phyloP scores from a whole-genome alignment of 2,329 filamentous ascomycete genomes.

The Colletotrichum nymphaeae region DNA sequence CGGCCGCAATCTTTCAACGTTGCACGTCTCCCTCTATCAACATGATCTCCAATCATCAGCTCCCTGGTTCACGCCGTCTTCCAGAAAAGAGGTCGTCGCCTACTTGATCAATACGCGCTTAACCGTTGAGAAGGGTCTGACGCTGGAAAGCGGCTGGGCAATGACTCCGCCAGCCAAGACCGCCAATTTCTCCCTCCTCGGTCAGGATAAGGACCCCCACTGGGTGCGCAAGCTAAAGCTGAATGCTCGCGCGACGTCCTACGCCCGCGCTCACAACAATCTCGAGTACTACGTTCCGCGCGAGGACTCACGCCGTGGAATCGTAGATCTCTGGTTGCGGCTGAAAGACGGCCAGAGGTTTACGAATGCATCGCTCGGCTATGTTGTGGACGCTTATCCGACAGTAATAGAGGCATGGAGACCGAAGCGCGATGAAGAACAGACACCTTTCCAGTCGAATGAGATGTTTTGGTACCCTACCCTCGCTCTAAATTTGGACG shows the following conservation, averaged over 20 bases:
- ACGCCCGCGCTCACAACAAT: slow-evolving; percentile 43
- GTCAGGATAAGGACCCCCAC: slow-evolving; percentile 40
- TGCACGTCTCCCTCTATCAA: slow-evolving; percentile 57
- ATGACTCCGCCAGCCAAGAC: slow-evolving; percentile 36
- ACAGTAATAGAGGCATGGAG: slow-evolving; percentile 69
- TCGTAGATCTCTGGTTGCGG: slow-evolving; percentile 73
- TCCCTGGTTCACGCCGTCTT: slow-evolving; percentile 49
- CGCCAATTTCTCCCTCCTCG: slow-evolving; percentile 42
- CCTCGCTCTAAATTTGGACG: slow-evolving; percentile 78
- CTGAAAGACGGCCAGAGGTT: slow-evolving; percentile 70
- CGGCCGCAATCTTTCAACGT: slow-evolving; percentile 52
- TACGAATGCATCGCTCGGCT: slow-evolving; percentile 73
- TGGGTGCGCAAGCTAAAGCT: slow-evolving; percentile 39
- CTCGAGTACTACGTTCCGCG: slow-evolving; percentile 37
- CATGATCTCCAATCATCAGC: slow-evolving; percentile 43
- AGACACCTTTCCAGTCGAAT: slow-evolving; percentile 47
- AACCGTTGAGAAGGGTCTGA: slow-evolving; percentile 44
- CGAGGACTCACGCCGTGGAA: slow-evolving; percentile 24
- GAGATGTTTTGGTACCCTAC: slow-evolving; percentile 79
- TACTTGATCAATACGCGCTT: slow-evolving; percentile 55
- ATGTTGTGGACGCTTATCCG: slow-evolving; percentile 76
- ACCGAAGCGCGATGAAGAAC: slow-evolving; percentile 42
- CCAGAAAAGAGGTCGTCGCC: slow-evolving; percentile 46
- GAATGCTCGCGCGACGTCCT: slow-evolving; percentile 13
- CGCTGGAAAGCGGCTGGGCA: slow-evolving; percentile 27